Percentiles rank a stretch among this genome's conserved stretches.
These are phyloP conservation scores for Zygoascus flipseniorum DNA, from an alignment of 805 yeast genomes.

Conservation along the genomic window DNA sequence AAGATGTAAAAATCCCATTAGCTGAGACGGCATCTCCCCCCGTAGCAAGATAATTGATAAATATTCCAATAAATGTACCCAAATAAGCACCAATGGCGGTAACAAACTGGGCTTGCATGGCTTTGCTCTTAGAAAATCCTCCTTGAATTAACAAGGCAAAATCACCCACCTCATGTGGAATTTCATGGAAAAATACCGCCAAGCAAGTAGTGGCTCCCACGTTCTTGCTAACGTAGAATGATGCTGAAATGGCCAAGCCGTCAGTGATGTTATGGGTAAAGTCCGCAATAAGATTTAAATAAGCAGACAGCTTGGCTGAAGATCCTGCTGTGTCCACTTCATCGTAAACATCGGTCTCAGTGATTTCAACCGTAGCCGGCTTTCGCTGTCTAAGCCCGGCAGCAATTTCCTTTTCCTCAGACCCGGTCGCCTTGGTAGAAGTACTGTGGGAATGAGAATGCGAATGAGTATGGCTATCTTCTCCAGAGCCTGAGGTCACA, in stretches of 20 bases:
- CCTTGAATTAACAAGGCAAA: slow-evolving; percentile 63
- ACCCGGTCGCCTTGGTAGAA: slow-evolving; percentile 8
- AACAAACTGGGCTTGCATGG: slow-evolving; percentile 56
- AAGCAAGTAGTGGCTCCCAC: slow-evolving; percentile 63
- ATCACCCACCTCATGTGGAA: slow-evolving; percentile 78
- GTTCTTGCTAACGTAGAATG: slow-evolving; percentile 50
- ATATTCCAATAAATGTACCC: slow-evolving; percentile 60
- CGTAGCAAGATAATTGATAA: slow-evolving; percentile 34
- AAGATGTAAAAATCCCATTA: not conserved
- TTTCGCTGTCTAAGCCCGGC: slow-evolving; percentile 20
- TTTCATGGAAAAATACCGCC: slow-evolving; percentile 68
- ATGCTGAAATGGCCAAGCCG: slow-evolving; percentile 65
- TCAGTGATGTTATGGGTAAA: slow-evolving; percentile 70
- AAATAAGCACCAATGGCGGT: slow-evolving; percentile 57
- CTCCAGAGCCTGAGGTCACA: slow-evolving; percentile 29
- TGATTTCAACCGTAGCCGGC: not conserved
- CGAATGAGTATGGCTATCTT: slow-evolving; percentile 26
- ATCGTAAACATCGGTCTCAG: not conserved
- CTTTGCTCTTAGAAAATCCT: slow-evolving; percentile 59
- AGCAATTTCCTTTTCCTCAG: slow-evolving; percentile 15
- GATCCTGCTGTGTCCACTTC: slow-evolving; percentile 3
- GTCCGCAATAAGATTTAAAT: slow-evolving; percentile 60
- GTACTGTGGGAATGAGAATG: slow-evolving; percentile 38
- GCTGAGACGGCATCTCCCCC: slow-evolving; percentile 7
- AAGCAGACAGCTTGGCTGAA: slow-evolving; percentile 42